Evolutionary conservation across 192 early-diverging fungal genomes (phyloP), one percentile per base, ranked within the genome.

Genomic region (Mortierella alpina): DNA sequence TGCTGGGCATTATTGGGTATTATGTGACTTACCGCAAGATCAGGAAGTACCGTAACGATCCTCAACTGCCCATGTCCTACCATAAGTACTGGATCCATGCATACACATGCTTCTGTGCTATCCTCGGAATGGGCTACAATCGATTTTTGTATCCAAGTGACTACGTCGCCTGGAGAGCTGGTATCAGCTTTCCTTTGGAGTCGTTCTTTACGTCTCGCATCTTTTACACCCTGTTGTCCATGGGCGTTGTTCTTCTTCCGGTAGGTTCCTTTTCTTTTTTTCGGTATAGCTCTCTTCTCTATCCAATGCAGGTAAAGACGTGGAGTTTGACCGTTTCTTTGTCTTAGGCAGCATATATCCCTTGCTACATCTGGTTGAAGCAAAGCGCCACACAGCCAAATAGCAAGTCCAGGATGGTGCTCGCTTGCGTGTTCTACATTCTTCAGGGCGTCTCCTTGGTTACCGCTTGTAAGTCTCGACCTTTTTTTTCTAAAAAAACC

Each of bases 51-150:
- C 63, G 50, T 18, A 17, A 48, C 6, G 56, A 17, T 6, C 3
- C 52, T 0, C 51, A 56, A 15, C 12, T 80, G 46, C 77, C 77
- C 3, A 80, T 72, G 64, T 42, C 63, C 0, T 62, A 61, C 31
- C 55, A 79, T 69, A 79, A 79, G 58, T 79, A 79, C 50, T 79
- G 76, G 76, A 23, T 80, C 50, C 77, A 80, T 68, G 77, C 77
- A 18, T 80, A 80, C 52, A 80, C 64, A 8, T 72, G 70, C 60
- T 80, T 80, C 65, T 72, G 69, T 41, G 77, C 77, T 13, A 80
- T 80, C 54, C 45, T 80, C 46, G 77, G 77, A 9, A 63, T 80
- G 70, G 77, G 77, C 40, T 80, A 80, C 20, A 80, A 72, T 48
- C 70, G 77, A 1, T 80, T 80, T 55, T 68, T 80, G 77, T 80